Conservation (phyloP, 768 basidiomycete species). For the Hysterangium stoloniferum region DNA sequence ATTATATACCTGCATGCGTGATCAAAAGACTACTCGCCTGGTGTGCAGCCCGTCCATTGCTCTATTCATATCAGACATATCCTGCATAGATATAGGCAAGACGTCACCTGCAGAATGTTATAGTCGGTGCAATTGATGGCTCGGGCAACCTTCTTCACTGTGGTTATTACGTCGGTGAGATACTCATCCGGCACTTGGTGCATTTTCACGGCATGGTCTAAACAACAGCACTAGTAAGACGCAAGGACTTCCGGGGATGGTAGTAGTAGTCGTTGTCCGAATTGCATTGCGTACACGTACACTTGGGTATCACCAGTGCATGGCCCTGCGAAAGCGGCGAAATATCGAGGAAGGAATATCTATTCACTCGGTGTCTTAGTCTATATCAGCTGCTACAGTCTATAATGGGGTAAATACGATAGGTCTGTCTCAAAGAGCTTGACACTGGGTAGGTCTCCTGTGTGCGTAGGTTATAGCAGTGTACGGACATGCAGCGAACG, state of each 20-base stretch:
- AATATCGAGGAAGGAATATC: constrained; percentile 39
- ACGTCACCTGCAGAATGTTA: constrained; percentile 31
- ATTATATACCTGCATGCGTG: not conserved
- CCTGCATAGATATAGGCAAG: not conserved
- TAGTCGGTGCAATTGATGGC: constrained; percentile 29
- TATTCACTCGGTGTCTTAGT: constrained; percentile 2
- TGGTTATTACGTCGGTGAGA: constrained; percentile 29
- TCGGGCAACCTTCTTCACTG: constrained; percentile 30
- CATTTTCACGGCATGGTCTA: constrained; percentile 35
- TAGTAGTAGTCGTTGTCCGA: not conserved
- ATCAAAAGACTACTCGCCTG: not conserved
- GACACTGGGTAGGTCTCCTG: constrained; percentile 13
- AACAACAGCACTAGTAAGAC: not conserved
- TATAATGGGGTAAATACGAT: constrained; percentile 19
- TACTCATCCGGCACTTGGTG: constrained; percentile 35
- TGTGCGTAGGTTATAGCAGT: not conserved
- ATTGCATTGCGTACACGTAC: constrained; percentile 19
- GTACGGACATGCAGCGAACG: constrained; percentile 9
- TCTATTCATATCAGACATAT: constrained; percentile 17
- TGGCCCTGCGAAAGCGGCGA: constrained; percentile 37
- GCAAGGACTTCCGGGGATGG: not conserved
- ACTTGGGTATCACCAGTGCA: constrained; percentile 40
- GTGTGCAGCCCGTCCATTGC: constrained; percentile 37
- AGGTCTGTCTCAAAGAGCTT: constrained; percentile 25
- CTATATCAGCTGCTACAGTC: not conserved